Evolutionary conservation across 179 eudicot genomes (phyloP).

Genomic region (Nepenthes alata): DNA sequence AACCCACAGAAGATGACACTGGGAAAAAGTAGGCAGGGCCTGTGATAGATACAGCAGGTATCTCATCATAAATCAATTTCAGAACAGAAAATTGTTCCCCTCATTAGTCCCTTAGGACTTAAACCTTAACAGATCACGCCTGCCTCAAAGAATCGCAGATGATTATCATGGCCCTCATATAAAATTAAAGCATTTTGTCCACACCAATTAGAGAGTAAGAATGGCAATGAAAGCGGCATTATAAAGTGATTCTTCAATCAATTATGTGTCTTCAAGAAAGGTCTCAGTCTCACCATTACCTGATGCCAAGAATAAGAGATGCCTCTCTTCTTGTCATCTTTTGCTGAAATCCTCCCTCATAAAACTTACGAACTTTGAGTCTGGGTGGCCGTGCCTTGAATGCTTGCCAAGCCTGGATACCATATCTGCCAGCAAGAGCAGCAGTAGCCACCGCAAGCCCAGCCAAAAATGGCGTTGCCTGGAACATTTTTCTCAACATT

Average conservation of each 20-base stretch:
- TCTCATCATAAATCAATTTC: too few relatives aligned
- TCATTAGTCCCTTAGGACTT: too few relatives aligned
- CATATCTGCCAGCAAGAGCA: constrained; percentile 45
- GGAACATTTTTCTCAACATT: constrained; percentile 27
- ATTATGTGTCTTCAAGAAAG: neutral
- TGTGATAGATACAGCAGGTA: too few relatives aligned
- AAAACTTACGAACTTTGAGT: constrained; percentile 23
- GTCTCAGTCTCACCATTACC: constrained; percentile 17
- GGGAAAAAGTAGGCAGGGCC: too few relatives aligned
- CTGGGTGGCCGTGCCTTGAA: constrained; percentile 36
- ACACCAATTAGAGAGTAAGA: too few relatives aligned
- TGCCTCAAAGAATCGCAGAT: too few relatives aligned
- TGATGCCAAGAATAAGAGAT: constrained; percentile 37
- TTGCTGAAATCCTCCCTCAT: constrained; percentile 40
- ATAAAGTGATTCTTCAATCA: neutral
- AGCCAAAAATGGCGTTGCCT: constrained; percentile 39
- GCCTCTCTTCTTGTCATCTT: constrained; percentile 45
- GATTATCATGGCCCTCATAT: too few relatives aligned
- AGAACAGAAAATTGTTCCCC: too few relatives aligned
- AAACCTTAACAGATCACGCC: too few relatives aligned
- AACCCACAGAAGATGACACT: too few relatives aligned
- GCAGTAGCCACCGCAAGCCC: constrained; percentile 40
- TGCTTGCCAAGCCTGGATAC: constrained; percentile 45
- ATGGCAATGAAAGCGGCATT: too few relatives aligned
- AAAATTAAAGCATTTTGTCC: too few relatives aligned